These are phyloP conservation scores for Talaromyces sp. DNA, from an alignment of 2,329 filamentous ascomycete genomes.

Conservation along the genomic window DNA sequence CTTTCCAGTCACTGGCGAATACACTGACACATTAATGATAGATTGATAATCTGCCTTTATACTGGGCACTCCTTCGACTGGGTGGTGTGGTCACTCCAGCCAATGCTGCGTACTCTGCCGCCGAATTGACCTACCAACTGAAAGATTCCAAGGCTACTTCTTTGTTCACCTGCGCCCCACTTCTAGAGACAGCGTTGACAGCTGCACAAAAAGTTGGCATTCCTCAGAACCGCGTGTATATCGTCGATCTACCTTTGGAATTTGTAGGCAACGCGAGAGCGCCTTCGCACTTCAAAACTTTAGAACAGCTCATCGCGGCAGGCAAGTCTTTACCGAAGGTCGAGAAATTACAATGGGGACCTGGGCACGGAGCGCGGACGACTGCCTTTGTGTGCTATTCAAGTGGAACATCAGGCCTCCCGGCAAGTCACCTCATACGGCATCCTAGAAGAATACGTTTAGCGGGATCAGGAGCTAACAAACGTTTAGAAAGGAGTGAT, in stretches of 20 bases:
- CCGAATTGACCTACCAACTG: constrained; percentile 69
- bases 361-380: constrained; percentile 52
- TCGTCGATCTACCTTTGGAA: constrained; percentile 63
- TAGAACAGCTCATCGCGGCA: constrained; percentile 63
- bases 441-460: too few species aligned
- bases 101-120: constrained; percentile 68
- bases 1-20: too few species aligned
- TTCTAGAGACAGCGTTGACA: constrained; percentile 61
- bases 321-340: constrained; percentile 48
- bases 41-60: constrained; percentile 71
- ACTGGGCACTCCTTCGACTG: constrained; percentile 70
- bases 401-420: constrained; percentile 73
- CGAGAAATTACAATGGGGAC: constrained; percentile 40
- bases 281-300: constrained; percentile 54
- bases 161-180: constrained; percentile 67
- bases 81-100: constrained; percentile 72
- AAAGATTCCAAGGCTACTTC: constrained; percentile 65
- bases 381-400: constrained; percentile 77
- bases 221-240: constrained; percentile 61
- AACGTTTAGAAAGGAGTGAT: constrained; percentile 69
- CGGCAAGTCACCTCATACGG: constrained; percentile 47
- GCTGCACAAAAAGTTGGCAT: constrained; percentile 64
- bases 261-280: constrained; percentile 47
- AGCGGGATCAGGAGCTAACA: constrained; percentile 15
- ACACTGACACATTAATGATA: constrained; percentile 29